phyloP scores from a whole-genome alignment of 2,329 filamentous ascomycete genomes.

The Hypoxylon sp. region DNA sequence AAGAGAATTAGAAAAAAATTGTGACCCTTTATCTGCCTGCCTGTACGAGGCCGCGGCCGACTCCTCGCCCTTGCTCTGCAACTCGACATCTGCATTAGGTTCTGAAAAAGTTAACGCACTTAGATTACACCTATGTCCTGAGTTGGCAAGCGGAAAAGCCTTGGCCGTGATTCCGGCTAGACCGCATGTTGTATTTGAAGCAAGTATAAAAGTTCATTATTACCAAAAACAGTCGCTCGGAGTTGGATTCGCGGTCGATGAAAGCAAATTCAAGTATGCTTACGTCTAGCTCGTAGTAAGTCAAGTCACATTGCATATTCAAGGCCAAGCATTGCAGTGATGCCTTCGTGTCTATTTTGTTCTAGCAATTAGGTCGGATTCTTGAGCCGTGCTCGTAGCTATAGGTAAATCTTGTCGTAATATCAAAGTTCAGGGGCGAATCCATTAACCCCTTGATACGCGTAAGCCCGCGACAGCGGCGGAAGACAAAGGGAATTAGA shows the following conservation, averaged over 20 bases:
- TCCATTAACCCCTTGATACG: slow-evolving; percentile 33
- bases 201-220: slow-evolving; percentile 6
- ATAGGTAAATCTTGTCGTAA: slow-evolving; percentile 29
- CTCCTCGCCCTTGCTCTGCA: slow-evolving; percentile 9
- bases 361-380: slow-evolving; percentile 38
- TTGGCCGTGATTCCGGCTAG: slow-evolving; percentile 19
- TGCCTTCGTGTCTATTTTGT: slow-evolving; percentile 36
- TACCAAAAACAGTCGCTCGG: slow-evolving; percentile 26
- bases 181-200: slow-evolving; percentile 13
- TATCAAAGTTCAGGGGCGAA: slow-evolving; percentile 30
- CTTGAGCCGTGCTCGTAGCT: slow-evolving; percentile 24
- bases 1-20: too few species aligned
- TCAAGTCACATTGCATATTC: slow-evolving; percentile 35
- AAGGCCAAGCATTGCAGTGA: slow-evolving; percentile 34
- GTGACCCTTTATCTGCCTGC: slow-evolving; percentile 18
- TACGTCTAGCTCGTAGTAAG: slow-evolving; percentile 31
- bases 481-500: slow-evolving; percentile 32
- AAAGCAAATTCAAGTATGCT: slow-evolving; percentile 23
- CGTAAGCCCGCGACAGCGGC: slow-evolving; percentile 22
- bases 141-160: slow-evolving; percentile 28
- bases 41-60: slow-evolving; percentile 29
- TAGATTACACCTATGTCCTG: slow-evolving; percentile 27
- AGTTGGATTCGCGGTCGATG: slow-evolving; percentile 16
- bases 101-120: slow-evolving; percentile 25
- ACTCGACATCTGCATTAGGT: slow-evolving; percentile 15